Evolutionary conservation across 768 basidiomycete species (phyloP), one percentile per base, ranked within the genome.

Genomic region (Candolleomyces eurysporus): DNA sequence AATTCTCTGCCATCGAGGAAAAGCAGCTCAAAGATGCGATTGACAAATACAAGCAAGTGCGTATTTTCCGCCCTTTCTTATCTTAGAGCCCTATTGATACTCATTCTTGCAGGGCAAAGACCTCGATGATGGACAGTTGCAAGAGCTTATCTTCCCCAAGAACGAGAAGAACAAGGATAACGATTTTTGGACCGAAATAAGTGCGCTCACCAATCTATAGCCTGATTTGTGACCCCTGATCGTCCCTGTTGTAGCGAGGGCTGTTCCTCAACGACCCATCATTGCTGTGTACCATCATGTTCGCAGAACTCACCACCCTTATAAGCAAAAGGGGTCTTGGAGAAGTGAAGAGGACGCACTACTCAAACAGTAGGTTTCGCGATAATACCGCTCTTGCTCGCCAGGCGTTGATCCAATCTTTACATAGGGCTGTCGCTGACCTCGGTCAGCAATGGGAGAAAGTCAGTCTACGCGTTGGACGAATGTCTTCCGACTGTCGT

Each of bases 231-330:
- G 16, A 56, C 48, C 57, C 22, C 57, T 61, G 54, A 65, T 52
- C 58, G 39, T 46, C 22, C 32, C 14, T 57, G 52, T 61, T 56
- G 17, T 62, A 94, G 92, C 92, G 54, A 69, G 80, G 57, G 84
- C 89, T 22, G 78, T 93, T 53, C 86, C 90, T 45, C 79, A 86
- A 66, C 88, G 92, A 16, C 91, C 92, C 4, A 87, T 94, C 62
- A 86, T 88, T 30, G 89, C 92, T 36, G 89, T 94, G 5, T 94
- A 94, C 70, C 91, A 94, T 66, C 86, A 92, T 69, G 82, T 93
- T 58, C 83, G 89, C 48, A 78, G 92, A 61, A 75, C 75, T 3
- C 83, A 83, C 62, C 89, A 94, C 71, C 92, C 91, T 5, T 69
- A 88, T 59, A 84, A 84, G 60, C 80, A 79, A 58, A 85, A 87